phyloP scores from a whole-genome alignment of 345 rosid genomes.

The Salix brachista region DNA sequence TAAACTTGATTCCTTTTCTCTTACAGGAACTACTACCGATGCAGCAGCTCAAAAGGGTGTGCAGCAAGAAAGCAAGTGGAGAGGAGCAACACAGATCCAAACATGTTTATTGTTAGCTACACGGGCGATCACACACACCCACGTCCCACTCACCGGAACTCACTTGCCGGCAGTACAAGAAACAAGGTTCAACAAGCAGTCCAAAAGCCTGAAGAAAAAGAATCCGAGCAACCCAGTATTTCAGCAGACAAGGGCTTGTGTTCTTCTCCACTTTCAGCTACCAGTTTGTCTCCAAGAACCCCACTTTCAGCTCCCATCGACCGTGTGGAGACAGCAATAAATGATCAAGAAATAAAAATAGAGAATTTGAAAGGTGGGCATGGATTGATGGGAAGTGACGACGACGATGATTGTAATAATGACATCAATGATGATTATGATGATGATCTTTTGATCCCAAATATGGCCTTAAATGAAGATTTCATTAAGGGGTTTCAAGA shows the following conservation, averaged over 20 bases:
- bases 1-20: neutral
- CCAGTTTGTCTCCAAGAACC: slow-evolving; percentile 54
- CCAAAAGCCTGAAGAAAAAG: slow-evolving; percentile 18
- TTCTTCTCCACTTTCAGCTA: slow-evolving; percentile 15
- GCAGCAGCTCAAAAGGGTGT: slow-evolving; percentile 89
- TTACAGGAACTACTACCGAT: slow-evolving; percentile 77
- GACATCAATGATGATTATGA: slow-evolving; percentile 28
- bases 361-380: slow-evolving; percentile 2
- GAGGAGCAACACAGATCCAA: slow-evolving; percentile 57
- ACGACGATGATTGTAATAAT: neutral
- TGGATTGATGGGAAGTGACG: slow-evolving; percentile 14
- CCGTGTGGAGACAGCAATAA: slow-evolving; percentile 11
- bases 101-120: slow-evolving; percentile 60
- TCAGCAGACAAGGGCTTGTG: slow-evolving; percentile 3
- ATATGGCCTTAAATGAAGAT: slow-evolving; percentile 49
- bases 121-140: slow-evolving; percentile 92
- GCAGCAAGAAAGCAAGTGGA: slow-evolving; percentile 90
- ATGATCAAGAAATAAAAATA: slow-evolving; percentile 1
- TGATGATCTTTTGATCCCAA: slow-evolving; percentile 55
- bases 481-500: slow-evolving; percentile 33
- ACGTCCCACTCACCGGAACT: slow-evolving; percentile 79
- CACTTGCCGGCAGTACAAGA: slow-evolving; percentile 86
- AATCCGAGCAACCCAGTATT: neutral
- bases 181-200: slow-evolving; percentile 40
- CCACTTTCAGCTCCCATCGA: slow-evolving; percentile 38